A percentile compares a stretch with the other conserved stretches of the same genome.
These are phyloP conservation scores for Stentor roeselii DNA, from an alignment of 73 alveolate species.

Conservation along the genomic window DNA sequence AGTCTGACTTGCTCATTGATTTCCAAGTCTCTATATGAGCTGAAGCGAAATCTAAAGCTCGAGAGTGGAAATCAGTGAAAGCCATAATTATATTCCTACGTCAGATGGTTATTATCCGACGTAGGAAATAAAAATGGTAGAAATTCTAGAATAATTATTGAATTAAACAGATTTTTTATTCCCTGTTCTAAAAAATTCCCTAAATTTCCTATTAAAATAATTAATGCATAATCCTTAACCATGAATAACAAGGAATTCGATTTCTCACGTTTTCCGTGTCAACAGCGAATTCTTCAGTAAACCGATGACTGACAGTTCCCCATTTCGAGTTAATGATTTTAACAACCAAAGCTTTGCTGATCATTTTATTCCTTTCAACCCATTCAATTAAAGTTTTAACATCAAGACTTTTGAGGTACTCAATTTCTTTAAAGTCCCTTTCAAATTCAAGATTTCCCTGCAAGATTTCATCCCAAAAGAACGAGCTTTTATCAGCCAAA, in stretches of 20 bases:
- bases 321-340: neutral
- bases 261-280: neutral
- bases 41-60: neutral
- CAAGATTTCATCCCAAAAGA: constrained; percentile 10
- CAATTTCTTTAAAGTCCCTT: neutral
- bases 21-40: neutral
- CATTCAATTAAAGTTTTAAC: neutral
- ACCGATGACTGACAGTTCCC: neutral
- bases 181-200: no score
- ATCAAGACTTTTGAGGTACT: neutral
- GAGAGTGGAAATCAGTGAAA: neutral
- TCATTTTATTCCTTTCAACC: neutral
- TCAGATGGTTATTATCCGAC: no score
- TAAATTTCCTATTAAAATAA: no score
- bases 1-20: neutral
- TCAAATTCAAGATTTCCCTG: constrained; percentile 23
- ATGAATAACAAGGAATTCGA: constrained; percentile 19
- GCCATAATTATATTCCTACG: no score
- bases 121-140: no score
- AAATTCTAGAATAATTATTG: no score
- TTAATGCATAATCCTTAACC: constrained; percentile 8
- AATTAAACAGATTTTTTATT: no score
- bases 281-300: neutral
- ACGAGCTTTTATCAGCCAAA: neutral
- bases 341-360: neutral